phyloP scores from a whole-genome alignment of 306 rosid species.

The Vigna mungo region DNA sequence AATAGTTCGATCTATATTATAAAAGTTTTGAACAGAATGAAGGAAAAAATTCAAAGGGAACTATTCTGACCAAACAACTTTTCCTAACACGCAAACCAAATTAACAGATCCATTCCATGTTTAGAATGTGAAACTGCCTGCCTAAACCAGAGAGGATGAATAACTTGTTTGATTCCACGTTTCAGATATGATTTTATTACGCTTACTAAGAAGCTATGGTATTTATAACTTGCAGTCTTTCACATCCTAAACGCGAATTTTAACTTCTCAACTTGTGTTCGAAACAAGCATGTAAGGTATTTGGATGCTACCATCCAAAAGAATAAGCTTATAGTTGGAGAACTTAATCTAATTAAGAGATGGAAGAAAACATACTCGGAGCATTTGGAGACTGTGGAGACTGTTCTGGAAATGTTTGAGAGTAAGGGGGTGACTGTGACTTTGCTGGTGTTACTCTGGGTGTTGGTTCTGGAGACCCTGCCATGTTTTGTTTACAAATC shows the following conservation, averaged over 20 bases:
- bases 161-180: background rate
- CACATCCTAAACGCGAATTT: background rate
- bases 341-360: constrained; percentile 15
- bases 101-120: constrained; percentile 7
- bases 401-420: background rate
- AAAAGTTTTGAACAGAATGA: background rate
- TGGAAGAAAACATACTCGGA: constrained; percentile 46
- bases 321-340: background rate
- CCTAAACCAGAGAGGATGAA: background rate
- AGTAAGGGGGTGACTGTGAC: background rate
- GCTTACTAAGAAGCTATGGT: background rate
- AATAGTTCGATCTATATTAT: constrained; percentile 8
- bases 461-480: background rate
- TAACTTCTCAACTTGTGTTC: background rate
- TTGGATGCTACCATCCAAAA: constrained; percentile 11
- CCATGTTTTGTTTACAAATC: background rate
- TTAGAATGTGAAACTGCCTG: background rate
- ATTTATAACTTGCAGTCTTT: background rate
- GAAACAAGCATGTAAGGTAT: background rate
- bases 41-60: constrained; percentile 13
- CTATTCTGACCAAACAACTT: constrained; percentile 15
- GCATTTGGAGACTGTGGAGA: background rate
- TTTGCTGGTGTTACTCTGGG: background rate
- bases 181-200: background rate
- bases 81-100: constrained; percentile 15